A percentile compares a stretch with the other conserved stretches of the same genome.
phyloP scores from a whole-genome alignment of 805 yeast species.

The Candida montana region DNA sequence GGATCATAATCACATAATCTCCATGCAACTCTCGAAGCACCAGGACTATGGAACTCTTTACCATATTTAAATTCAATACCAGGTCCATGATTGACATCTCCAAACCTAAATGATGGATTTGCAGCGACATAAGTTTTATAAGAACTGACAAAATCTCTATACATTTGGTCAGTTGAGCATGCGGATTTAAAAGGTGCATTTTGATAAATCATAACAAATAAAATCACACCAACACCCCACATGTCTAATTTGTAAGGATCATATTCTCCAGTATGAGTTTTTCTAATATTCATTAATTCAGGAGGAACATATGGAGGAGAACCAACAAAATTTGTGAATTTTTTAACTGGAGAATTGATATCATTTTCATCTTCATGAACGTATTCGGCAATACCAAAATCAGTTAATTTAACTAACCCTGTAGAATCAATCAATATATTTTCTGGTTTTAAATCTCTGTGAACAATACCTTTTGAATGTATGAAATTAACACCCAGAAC shows the following conservation, averaged over 20 bases:
- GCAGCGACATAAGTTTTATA: constrained; percentile 35
- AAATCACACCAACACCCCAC: constrained; percentile 69
- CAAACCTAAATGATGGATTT: constrained; percentile 45
- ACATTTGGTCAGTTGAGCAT: constrained; percentile 40
- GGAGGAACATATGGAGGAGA: constrained; percentile 82
- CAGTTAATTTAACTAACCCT: constrained; percentile 66
- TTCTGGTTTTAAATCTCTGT: constrained; percentile 73
- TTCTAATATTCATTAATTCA: constrained; percentile 49
- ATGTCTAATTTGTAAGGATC: constrained; percentile 65
- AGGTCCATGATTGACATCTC: constrained; percentile 50
- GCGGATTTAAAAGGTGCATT: constrained; percentile 58
- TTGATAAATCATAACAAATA: constrained; percentile 54
- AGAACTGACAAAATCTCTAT: constrained; percentile 48
- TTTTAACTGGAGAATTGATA: constrained; percentile 33
- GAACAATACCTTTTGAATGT: constrained; percentile 64
- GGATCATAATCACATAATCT: constrained; percentile 63
- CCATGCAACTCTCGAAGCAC: constrained; percentile 70
- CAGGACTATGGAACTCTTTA: constrained; percentile 48
- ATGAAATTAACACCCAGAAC: constrained; percentile 55
- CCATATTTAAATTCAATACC: constrained; percentile 72
- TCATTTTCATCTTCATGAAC: constrained; percentile 53
- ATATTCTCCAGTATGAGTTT: constrained; percentile 34
- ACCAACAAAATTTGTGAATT: constrained; percentile 52
- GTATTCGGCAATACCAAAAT: constrained; percentile 70
- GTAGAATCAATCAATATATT: constrained; percentile 53